Evolutionary conservation across 2,329 filamentous ascomycete genomes (phyloP).

Genomic region (Cadophora sp.): DNA sequence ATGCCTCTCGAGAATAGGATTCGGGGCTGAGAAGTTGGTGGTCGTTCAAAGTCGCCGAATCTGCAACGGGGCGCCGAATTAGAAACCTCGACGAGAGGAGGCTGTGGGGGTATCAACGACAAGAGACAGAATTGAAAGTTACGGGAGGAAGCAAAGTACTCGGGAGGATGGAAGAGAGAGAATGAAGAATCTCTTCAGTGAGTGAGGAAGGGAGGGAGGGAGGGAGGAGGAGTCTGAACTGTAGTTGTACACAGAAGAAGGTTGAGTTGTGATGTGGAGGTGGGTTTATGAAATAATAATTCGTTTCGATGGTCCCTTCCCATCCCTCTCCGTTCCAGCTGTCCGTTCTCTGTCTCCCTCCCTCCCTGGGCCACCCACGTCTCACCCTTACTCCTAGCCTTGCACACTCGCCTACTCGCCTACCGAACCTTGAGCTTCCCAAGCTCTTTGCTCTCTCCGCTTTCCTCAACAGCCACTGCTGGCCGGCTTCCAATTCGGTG

Average conservation of each 20-base stretch:
- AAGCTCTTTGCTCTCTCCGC: constrained; percentile 16
- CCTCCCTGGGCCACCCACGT: background rate
- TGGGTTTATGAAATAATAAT: constrained; percentile 7
- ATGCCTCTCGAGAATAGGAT: constrained; percentile 3
- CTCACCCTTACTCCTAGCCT: background rate
- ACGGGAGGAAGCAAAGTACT: background rate
- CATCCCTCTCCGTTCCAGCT: background rate
- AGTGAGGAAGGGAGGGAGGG: background rate
- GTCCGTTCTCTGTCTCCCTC: background rate
- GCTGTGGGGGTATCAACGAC: constrained; percentile 19
- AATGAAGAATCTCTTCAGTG: constrained; percentile 3
- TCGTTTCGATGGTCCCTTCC: background rate
- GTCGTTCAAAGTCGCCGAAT: constrained; percentile 20
- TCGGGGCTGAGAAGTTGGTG: constrained; percentile 19
- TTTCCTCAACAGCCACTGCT: constrained; percentile 20
- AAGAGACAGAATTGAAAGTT: constrained; percentile 11
- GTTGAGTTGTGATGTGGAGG: background rate
- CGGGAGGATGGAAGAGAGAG: background rate
- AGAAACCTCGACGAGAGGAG: constrained; percentile 9
- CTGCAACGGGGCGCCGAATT: constrained; percentile 21
- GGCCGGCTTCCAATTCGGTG: constrained; percentile 10
- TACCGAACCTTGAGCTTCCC: constrained; percentile 1
- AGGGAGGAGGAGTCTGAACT: background rate
- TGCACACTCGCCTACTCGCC: background rate
- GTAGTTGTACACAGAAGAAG: constrained; percentile 5